Evolutionary conservation across 139 green algal species (phyloP).

Genomic region (Picochlorum costavermella): DNA sequence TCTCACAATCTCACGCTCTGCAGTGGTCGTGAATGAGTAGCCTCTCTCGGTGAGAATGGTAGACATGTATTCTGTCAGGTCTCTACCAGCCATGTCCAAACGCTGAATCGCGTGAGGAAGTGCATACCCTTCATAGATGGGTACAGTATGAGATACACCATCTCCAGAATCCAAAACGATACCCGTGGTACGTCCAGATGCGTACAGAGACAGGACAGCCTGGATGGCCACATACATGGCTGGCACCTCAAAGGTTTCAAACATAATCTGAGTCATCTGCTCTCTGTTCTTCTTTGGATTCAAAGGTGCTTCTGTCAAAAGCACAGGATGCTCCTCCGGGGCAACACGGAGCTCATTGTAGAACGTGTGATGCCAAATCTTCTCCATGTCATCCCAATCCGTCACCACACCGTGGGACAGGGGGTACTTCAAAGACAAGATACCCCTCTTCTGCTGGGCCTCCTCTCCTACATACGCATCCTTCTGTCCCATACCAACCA

Average conservation of each 20-base stretch:
- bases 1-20: conserved; percentile 96
- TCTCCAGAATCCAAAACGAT: conserved; percentile 97
- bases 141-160: conserved; percentile 94
- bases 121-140: conserved; percentile 97
- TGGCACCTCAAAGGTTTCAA: conserved; percentile 96
- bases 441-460: conserved; percentile 94
- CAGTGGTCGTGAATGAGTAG: conserved; percentile 96
- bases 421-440: conserved; percentile 95
- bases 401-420: conserved; percentile 97
- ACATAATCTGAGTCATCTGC: conserved; percentile 87
- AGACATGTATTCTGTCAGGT: conserved; percentile 96
- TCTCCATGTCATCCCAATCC: conserved; percentile 99
- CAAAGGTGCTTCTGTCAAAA: conserved; percentile 96
- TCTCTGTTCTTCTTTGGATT: conserved; percentile 92
- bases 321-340: conserved; percentile 97
- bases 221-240: conserved; percentile 97
- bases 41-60: conserved; percentile 86
- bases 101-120: conserved; percentile 93
- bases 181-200: conserved; percentile 92
- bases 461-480: conserved; percentile 97
- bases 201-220: conserved; percentile 97
- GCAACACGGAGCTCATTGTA: conserved; percentile 99
- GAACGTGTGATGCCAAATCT: conserved; percentile 99
- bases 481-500: conserved; percentile 92
- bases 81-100: conserved; percentile 90